Evolutionary conservation across 2,329 filamentous ascomycete species (phyloP).

Genomic region (Fusarium sororula): DNA sequence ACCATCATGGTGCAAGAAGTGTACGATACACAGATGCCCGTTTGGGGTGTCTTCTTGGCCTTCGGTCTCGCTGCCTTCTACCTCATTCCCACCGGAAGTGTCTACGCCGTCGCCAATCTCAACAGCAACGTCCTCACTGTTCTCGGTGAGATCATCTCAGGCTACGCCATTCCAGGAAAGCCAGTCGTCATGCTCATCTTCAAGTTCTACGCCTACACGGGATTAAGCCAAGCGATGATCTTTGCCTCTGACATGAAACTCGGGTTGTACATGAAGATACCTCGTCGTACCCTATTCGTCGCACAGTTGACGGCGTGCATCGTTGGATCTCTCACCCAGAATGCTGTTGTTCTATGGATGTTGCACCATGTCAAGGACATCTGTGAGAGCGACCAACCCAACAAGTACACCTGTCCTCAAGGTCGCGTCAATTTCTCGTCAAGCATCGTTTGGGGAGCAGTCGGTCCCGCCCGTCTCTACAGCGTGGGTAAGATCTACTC

Average conservation of each 20-base stretch:
- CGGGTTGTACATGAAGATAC: not conserved
- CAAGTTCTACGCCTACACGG: conserved; percentile 1
- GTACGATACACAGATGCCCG: not conserved
- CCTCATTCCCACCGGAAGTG: not conserved
- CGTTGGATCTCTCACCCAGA: not conserved
- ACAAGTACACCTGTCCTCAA: not conserved
- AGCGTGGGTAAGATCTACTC: conserved; percentile 1
- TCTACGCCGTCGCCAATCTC: not conserved
- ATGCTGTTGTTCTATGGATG: not conserved
- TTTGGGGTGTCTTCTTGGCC: not conserved
- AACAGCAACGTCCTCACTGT: not conserved
- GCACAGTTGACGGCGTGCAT: not conserved
- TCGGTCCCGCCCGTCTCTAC: not conserved
- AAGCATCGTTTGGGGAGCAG: not conserved
- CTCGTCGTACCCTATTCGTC: not conserved
- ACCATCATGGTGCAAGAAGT: conserved; percentile 1
- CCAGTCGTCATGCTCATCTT: not conserved
- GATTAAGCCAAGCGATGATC: not conserved
- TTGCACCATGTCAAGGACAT: not conserved
- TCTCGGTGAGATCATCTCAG: not conserved
- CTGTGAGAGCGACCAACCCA: not conserved
- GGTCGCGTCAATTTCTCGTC: not conserved
- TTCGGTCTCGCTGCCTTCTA: not conserved
- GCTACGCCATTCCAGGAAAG: not conserved
- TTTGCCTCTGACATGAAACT: conserved; percentile 2